These are phyloP conservation scores for Sordariomycetes sp. DNA, from an alignment of 2,329 filamentous ascomycete species.

Conservation along the genomic window DNA sequence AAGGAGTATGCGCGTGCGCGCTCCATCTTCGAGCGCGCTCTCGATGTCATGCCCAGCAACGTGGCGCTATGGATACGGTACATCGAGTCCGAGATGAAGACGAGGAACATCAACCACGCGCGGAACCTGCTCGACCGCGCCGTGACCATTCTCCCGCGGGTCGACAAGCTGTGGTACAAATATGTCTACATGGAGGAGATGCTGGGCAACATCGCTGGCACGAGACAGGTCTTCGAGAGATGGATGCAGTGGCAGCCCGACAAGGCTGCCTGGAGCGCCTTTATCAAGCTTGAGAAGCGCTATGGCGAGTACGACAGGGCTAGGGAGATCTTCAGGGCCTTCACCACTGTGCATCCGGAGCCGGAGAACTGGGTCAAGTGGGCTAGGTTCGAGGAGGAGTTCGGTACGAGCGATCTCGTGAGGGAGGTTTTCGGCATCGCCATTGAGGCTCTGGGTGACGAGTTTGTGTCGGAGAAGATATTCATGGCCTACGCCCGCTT, in stretches of 20 bases:
- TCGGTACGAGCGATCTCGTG: conserved; percentile 82
- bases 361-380: conserved; percentile 98
- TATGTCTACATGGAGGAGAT: conserved; percentile 99
- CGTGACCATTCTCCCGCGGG: conserved; percentile 79
- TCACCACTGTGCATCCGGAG: conserved; percentile 87
- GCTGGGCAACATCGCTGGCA: conserved; percentile 85
- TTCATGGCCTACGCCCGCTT: conserved; percentile 95
- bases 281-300: conserved; percentile 94
- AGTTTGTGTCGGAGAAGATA: conserved; percentile 91
- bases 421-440: conserved; percentile 84
- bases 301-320: conserved; percentile 88
- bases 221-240: conserved; percentile 86
- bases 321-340: conserved; percentile 80
- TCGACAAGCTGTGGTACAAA: conserved; percentile 98
- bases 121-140: conserved; percentile 89
- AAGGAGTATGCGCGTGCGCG: conserved; percentile 90
- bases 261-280: conserved; percentile 88
- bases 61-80: conserved; percentile 87
- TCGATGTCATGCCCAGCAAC: conserved; percentile 83
- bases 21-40: conserved; percentile 86
- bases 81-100: conserved; percentile 92
- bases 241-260: conserved; percentile 99
- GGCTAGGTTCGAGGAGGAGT: conserved; percentile 95
- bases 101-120: conserved; percentile 89
- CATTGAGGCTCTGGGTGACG: conserved; percentile 81